These are phyloP conservation scores for Aspergillus hancockii DNA, from an alignment of 495 filamentous ascomycete genomes.

Conservation along the genomic window DNA sequence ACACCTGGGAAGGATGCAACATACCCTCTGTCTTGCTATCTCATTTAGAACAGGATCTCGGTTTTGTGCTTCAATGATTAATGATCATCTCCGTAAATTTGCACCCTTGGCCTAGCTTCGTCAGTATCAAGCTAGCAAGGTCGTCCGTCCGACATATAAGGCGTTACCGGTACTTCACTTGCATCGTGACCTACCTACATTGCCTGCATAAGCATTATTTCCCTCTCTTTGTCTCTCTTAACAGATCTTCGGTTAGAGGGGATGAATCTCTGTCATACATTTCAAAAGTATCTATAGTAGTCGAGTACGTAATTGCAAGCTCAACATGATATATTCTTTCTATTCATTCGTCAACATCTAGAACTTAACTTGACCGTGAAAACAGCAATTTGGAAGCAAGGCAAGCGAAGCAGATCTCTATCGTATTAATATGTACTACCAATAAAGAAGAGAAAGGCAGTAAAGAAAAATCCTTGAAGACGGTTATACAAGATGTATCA, in stretches of 20 bases:
- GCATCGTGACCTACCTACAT: no score
- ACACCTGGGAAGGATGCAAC: not conserved
- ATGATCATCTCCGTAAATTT: not conserved
- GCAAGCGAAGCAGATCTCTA: slow-evolving; percentile 5
- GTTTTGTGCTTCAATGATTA: not conserved
- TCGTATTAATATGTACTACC: slow-evolving; percentile 7
- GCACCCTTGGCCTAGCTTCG: not conserved
- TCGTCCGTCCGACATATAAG: not conserved
- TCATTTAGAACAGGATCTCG: not conserved
- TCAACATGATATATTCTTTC: not conserved
- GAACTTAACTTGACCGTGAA: not conserved
- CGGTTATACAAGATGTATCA: slow-evolving; percentile 10
- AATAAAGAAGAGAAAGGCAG: slow-evolving; percentile 4
- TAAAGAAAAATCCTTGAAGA: slow-evolving; percentile 1
- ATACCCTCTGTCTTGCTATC: not conserved
- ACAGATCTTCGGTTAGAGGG: no score
- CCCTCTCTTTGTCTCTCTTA: no score
- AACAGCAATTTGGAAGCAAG: not conserved
- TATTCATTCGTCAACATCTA: not conserved
- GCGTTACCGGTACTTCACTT: no score
- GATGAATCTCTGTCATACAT: no score
- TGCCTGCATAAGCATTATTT: no score
- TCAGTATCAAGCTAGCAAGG: not conserved
- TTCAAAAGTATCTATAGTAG: no score
- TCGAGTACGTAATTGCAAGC: no score